Conservation (phyloP, 805 yeast genomes). For the Suhomyces tanzawaensis region DNA sequence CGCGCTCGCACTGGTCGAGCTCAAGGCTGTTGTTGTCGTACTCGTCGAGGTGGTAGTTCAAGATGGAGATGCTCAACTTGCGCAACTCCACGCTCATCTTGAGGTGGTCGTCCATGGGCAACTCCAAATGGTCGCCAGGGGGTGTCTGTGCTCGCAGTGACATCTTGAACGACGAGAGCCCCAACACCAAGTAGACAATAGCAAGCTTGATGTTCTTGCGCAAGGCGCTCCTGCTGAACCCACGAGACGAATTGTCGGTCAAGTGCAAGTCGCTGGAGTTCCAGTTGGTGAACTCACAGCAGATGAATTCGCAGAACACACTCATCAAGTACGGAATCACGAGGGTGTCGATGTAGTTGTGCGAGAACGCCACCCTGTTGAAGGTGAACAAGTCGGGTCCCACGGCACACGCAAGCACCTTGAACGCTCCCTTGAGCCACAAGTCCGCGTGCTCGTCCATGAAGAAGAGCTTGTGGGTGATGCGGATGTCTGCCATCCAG, state of each 20-base stretch:
- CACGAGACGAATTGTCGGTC: neutral
- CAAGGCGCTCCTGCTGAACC: neutral
- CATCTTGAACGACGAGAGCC: slow-evolving; percentile 17
- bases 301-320: slow-evolving; percentile 29
- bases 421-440: slow-evolving; percentile 21
- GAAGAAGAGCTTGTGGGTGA: slow-evolving; percentile 17
- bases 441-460: slow-evolving; percentile 9
- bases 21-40: slow-evolving; percentile 29
- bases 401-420: slow-evolving; percentile 17
- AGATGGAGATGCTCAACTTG: slow-evolving; percentile 33
- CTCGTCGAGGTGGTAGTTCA: slow-evolving; percentile 41
- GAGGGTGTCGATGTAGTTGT: slow-evolving; percentile 27
- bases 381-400: slow-evolving; percentile 23
- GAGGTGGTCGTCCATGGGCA: slow-evolving; percentile 22
- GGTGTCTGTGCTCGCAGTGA: neutral
- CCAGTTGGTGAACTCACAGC: slow-evolving; percentile 19
- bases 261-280: neutral
- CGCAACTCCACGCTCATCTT: slow-evolving; percentile 33
- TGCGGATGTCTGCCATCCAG: slow-evolving; percentile 30
- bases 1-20: slow-evolving; percentile 9
- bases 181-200: slow-evolving; percentile 23
- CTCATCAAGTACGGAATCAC: slow-evolving; percentile 31
- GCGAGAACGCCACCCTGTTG: slow-evolving; percentile 19
- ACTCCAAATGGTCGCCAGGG: neutral
- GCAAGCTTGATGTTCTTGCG: slow-evolving; percentile 21